Conservation (phyloP, 2,329 filamentous ascomycete species). For the Boeremia exigua region DNA sequence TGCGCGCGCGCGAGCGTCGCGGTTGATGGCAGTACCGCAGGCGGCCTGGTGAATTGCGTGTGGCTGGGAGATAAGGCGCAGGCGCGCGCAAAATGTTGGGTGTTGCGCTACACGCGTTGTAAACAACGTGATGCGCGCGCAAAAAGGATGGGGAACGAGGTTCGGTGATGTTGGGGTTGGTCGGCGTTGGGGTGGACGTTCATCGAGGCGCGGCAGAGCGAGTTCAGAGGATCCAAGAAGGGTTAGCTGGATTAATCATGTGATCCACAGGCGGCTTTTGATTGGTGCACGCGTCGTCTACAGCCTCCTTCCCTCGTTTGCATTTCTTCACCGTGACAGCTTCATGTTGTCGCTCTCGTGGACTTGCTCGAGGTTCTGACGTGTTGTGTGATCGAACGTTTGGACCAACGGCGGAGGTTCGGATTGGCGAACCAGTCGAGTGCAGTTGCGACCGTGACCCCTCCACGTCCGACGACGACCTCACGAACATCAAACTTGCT, state of each 20-base stretch:
- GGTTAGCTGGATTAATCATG: conserved; percentile 23
- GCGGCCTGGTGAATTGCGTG: conserved; percentile 37
- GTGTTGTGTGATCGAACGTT: conserved; percentile 27
- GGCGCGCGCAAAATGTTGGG: conserved; percentile 34
- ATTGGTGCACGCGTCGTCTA: conserved; percentile 2
- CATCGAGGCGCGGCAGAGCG: conserved; percentile 18
- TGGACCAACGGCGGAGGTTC: conserved; percentile 23
- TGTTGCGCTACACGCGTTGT: conserved; percentile 41
- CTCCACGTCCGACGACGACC: conserved; percentile 14
- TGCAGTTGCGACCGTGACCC: conserved; percentile 16
- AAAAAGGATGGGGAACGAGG: conserved; percentile 44
- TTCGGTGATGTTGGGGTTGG: conserved; percentile 40
- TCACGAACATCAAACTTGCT: conserved; percentile 18
- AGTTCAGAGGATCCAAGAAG: conserved; percentile 1
- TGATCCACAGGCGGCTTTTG: conserved; percentile 14
- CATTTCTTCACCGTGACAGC: conserved; percentile 9
- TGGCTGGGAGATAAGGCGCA: conserved; percentile 27
- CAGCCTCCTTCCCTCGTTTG: neutral
- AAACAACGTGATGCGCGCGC: conserved; percentile 44
- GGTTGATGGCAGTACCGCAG: conserved; percentile 26
- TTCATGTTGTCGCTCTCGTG: conserved; percentile 3
- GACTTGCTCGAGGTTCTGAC: conserved; percentile 26
- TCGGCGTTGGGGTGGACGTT: conserved; percentile 33
- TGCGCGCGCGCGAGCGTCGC: conserved; percentile 41
- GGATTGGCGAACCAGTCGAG: conserved; percentile 16